Base-by-base conservation (phyloP, 495 filamentous ascomycete genomes). In the Pseudevernia furfuracea region DNA sequence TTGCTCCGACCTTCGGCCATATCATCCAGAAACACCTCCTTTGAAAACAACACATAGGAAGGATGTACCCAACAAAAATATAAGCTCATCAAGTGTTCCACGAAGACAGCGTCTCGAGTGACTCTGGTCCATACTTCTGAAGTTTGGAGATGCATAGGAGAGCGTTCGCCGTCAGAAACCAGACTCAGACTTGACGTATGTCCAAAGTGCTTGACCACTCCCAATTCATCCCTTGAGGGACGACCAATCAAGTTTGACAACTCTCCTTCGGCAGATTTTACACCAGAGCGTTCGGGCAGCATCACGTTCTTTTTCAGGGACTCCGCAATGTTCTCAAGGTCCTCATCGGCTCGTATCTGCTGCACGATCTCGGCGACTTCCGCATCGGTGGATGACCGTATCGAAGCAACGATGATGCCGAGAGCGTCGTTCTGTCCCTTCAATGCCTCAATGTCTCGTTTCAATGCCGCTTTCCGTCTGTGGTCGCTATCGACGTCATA, bases 21-120 rank as follows among this genome's bases (percentile, higher is more conserved):
- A 70, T 91, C 89, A 34, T 80, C 74, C 61, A 88, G 73, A 69
- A 95, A 93, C 60, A 88, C 81, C 57, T 86, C 83, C 59, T 90
- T 86, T 62, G 85, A 85, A 46, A 95, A 80, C 5, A 89, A 79
- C 11, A 85, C 83, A 69, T 88, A 86, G 61, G 85, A 88, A 3
- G 89, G 87, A 67, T 92, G 89, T 68, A 89, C 85, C 90, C 90
- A 94, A 69, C 82, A 84, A 64, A 95, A 93, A 73, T 90, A 93
- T 21, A 92, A 74, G 19, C 71, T 66, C 11, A 77, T 59, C 36
- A 77, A 46, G 55, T 71, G 64, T 1, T 52, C 28, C 8, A 66
- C 46, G 23, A 66, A 28, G 8, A 10, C 28, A 0, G 49, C 9
- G 39, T 66, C 52, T n/a, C 39, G 49, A 7, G 64, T 57, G 28